These are phyloP conservation scores for Echites panduratus DNA, from an alignment of 257 asterid species.

Conservation along the genomic window DNA sequence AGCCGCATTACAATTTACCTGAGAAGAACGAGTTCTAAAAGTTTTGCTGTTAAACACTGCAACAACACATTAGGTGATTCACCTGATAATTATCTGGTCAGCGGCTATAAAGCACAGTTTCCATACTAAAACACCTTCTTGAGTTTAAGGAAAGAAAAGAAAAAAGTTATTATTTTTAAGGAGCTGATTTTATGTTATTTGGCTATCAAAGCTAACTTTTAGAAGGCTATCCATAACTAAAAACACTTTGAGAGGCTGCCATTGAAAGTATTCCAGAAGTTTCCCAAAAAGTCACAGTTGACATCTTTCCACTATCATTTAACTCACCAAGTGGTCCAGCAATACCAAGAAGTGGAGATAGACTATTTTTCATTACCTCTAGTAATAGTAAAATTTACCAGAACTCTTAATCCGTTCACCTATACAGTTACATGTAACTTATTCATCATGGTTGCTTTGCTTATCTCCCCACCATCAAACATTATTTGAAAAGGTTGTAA, in stretches of 20 bases:
- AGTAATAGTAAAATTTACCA: not conserved
- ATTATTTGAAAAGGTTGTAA: not conserved
- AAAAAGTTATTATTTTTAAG: not conserved
- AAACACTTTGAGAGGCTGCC: not conserved
- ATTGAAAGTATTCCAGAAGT: not conserved
- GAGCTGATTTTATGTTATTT: not conserved
- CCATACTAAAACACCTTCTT: not conserved
- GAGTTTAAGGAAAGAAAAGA: not conserved
- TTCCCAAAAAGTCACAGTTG: not conserved
- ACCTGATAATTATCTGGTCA: not conserved
- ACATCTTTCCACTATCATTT: not conserved
- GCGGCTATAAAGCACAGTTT: not conserved
- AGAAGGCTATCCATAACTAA: not conserved
- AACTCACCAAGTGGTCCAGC: not conserved
- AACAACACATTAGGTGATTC: not conserved
- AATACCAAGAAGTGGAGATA: not conserved
- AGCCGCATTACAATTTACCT: not conserved
- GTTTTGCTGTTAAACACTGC: not conserved
- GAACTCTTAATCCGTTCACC: not conserved
- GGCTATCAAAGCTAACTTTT: constrained; percentile 2
- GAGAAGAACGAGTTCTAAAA: not conserved
- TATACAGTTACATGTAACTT: not conserved
- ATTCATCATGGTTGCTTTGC: constrained; percentile 1
- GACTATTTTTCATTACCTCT: not conserved
- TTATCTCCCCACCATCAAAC: constrained; percentile 4